These are phyloP conservation scores for Basipetospora chlamydospora DNA, from an alignment of 2,329 filamentous ascomycete genomes.

Conservation along the genomic window DNA sequence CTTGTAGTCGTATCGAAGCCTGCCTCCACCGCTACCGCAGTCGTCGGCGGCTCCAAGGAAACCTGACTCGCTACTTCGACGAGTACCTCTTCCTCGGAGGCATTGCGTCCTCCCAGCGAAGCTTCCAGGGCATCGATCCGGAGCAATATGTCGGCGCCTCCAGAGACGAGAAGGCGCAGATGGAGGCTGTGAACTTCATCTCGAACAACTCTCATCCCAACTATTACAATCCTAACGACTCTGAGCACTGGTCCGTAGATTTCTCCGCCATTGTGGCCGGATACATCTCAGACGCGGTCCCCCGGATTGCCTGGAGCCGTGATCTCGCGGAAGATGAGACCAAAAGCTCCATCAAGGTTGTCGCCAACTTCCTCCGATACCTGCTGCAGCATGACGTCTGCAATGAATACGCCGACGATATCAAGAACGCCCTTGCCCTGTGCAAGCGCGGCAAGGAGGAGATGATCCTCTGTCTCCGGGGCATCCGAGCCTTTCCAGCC, in stretches of 20 bases:
- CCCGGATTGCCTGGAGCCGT: conserved; percentile 25
- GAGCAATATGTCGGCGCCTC: conserved; percentile 31
- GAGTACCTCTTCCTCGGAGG: conserved; percentile 77
- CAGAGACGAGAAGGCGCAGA: conserved; percentile 13
- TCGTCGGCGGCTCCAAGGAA: conserved; percentile 56
- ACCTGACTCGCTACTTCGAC: conserved; percentile 51
- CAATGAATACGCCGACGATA: conserved; percentile 57
- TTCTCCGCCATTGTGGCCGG: conserved; percentile 65
- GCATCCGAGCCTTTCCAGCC: conserved; percentile 46
- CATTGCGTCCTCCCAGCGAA: conserved; percentile 46
- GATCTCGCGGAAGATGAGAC: background rate
- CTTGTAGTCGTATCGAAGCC: conserved; percentile 58
- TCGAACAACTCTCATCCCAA: conserved; percentile 21
- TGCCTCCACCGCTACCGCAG: conserved; percentile 72
- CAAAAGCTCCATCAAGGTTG: conserved; percentile 42
- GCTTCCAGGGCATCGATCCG: conserved; percentile 13
- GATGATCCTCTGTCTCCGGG: conserved; percentile 41
- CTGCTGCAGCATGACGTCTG: conserved; percentile 74
- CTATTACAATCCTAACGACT: conserved; percentile 35
- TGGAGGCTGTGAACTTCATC: background rate
- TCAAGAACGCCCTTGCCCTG: conserved; percentile 49
- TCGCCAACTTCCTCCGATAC: conserved; percentile 83
- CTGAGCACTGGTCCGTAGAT: conserved; percentile 59
- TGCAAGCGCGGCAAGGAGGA: conserved; percentile 56
- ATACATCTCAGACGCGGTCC: conserved; percentile 49